phyloP scores from a whole-genome alignment of 2,329 filamentous ascomycete genomes.

The Magnaporthiopsis incrustans region DNA sequence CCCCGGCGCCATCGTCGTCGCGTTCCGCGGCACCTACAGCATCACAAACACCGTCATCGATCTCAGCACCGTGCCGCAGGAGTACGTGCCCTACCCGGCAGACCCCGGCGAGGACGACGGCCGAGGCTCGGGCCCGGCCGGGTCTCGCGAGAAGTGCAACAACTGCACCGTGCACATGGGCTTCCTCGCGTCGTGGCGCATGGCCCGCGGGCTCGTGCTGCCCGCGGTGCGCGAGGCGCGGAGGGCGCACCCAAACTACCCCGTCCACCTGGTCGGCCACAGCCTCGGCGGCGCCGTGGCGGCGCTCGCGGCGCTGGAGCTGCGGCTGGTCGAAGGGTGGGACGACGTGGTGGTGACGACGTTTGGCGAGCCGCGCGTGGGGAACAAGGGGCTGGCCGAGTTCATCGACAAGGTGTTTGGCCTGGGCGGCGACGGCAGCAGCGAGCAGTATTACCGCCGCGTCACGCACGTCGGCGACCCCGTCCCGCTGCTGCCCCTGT shows the following conservation, averaged over 20 bases:
- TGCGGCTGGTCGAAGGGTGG: conserved; percentile 65
- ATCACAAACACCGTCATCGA: conserved; percentile 87
- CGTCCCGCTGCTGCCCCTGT: conserved; percentile 75
- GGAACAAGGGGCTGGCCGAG: conserved; percentile 46
- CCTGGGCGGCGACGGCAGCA: conserved; percentile 21
- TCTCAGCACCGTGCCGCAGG: conserved; percentile 79
- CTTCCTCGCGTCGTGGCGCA: conserved; percentile 78
- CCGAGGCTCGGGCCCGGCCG: conserved; percentile 5
- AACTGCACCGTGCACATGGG: conserved; percentile 93
- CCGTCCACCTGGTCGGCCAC: conserved; percentile 76
- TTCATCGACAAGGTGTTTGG: conserved; percentile 48
- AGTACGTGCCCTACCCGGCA: conserved; percentile 78
- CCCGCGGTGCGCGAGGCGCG: conserved; percentile 53
- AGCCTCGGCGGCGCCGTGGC: conserved; percentile 90
- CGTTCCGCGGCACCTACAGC: conserved; percentile 92
- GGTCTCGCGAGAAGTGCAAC: conserved; percentile 47
- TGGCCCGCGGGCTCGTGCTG: conserved; percentile 62
- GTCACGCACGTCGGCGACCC: conserved; percentile 85
- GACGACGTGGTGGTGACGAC: conserved; percentile 71
- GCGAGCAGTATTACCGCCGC: conserved; percentile 50
- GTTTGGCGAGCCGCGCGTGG: conserved; percentile 76
- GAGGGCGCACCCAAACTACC: conserved; percentile 60
- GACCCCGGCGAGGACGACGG: conserved; percentile 32
- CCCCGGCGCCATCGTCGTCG: conserved; percentile 59
- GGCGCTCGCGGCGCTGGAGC: conserved; percentile 75